Evolutionary conservation across 768 basidiomycete species (phyloP).

Genomic region (Imleria badia): DNA sequence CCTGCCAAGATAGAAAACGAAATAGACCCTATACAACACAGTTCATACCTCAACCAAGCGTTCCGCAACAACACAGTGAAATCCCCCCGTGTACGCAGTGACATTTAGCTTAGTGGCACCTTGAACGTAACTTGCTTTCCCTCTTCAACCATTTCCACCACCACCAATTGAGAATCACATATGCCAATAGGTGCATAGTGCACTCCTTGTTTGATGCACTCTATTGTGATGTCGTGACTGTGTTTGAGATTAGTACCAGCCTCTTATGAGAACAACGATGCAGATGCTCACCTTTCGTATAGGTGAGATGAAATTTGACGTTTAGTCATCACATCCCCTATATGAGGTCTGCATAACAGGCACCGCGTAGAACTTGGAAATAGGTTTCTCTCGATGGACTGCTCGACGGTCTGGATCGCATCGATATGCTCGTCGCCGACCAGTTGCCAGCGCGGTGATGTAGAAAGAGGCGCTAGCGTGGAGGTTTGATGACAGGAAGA

Average conservation of each 20-base stretch:
- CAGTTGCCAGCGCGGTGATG: slow-evolving; percentile 3
- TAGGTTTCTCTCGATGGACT: neutral
- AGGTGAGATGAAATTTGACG: neutral
- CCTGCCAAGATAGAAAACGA: too few species aligned
- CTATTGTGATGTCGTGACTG: neutral
- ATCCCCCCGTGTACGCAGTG: too few species aligned
- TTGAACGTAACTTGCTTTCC: neutral
- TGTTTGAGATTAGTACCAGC: neutral
- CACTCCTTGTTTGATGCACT: neutral
- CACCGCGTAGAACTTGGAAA: neutral
- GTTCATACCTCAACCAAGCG: too few species aligned
- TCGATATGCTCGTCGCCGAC: neutral
- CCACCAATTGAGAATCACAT: neutral
- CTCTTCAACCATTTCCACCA: slow-evolving; percentile 2
- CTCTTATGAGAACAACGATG: too few species aligned
- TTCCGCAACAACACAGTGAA: neutral
- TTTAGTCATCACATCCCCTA: neutral
- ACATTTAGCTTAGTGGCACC: too few species aligned
- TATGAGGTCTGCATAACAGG: neutral
- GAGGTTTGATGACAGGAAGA: neutral
- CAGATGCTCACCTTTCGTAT: neutral
- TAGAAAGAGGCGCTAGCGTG: neutral
- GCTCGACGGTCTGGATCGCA: neutral
- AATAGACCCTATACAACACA: too few species aligned
- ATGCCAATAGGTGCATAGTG: slow-evolving; percentile 2